Evolutionary conservation across 768 basidiomycete species (phyloP).

Genomic region (Lentinula edodes): DNA sequence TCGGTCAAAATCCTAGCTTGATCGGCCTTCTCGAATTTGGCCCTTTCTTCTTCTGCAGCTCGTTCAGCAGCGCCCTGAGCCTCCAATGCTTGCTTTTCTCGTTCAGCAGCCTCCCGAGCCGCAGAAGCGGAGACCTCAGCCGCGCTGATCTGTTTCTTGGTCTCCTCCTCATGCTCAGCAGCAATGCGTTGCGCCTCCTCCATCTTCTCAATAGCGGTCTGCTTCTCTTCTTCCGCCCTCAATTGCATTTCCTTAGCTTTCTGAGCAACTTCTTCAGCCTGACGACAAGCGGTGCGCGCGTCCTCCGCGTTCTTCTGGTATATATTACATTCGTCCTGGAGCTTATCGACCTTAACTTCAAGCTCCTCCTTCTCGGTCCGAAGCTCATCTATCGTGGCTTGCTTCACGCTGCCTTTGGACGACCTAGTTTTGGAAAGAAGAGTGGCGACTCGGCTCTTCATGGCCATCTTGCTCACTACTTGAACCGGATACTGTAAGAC

Average conservation of each 20-base stretch:
- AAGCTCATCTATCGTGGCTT: not conserved
- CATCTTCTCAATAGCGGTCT: not conserved
- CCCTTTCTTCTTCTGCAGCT: not conserved
- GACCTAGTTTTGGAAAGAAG: not conserved
- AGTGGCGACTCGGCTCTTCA: conserved; percentile 1
- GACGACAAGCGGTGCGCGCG: not conserved
- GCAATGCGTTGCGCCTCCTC: not conserved
- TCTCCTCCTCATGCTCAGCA: not conserved
- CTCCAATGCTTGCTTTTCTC: not conserved
- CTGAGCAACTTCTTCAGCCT: not conserved
- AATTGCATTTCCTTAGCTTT: not conserved
- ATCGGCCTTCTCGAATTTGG: not conserved
- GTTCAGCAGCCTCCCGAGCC: not conserved
- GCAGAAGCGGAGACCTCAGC: not conserved
- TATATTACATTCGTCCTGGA: not conserved
- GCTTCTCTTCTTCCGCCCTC: not conserved
- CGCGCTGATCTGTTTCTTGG: not conserved
- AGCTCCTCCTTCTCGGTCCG: conserved; percentile 2
- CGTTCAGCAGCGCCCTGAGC: not conserved
- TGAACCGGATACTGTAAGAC: not conserved
- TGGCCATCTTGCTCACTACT: not conserved
- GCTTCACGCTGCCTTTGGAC: conserved; percentile 1
- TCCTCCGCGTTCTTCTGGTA: not conserved
- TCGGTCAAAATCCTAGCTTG: not conserved
- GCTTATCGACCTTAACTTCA: not conserved